Base-by-base conservation (phyloP, 208 protist genomes). In the Borovskyia barvae region DNA sequence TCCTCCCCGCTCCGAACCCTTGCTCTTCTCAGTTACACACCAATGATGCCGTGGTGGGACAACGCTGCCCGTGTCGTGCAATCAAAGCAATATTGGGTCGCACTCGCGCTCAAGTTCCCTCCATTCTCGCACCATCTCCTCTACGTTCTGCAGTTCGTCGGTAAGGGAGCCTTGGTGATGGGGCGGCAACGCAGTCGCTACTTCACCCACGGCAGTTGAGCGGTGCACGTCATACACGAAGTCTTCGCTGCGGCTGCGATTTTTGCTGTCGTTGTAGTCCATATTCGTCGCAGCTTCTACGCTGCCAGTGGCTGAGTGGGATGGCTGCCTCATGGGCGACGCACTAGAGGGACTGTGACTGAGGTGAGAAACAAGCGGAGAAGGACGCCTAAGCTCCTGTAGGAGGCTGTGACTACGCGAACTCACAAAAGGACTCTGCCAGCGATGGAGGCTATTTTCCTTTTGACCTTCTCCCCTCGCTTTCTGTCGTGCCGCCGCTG, bases 41-140 rank as follows among this genome's bases (percentile, higher is more conserved):
- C n/a, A n/a, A n/a, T n/a, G n/a, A n/a, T n/a, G n/a, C n/a, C n/a
- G n/a, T n/a, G n/a, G n/a, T n/a, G n/a, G n/a, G n/a, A n/a, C n/a
- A n/a, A n/a, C n/a, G n/a, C n/a, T n/a, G n/a, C n/a, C n/a, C n/a
- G n/a, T n/a, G n/a, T n/a, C n/a, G n/a, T n/a, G n/a, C n/a, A n/a
- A n/a, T n/a, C n/a, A n/a, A n/a, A n/a, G n/a, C 35, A 58, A 22
- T 55, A 84, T 64, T 24, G 64, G 46, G 33, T 53, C 49, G 14
- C 33, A 64, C 49, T 78, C 64, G 29, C 43, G 57, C 66, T 85
- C 74, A 11, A 85, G 51, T 26, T 68, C 55, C 39, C 76, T 76
- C 74, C 78, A 85, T 60, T 85, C 66, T 2, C 15, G 19, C 28
- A 85, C 47, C 62, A 81, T 74, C 22, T 68, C 66, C 25, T 85